Conservation (phyloP, 1,284 basidiomycete species). For the Irpex sp. region DNA sequence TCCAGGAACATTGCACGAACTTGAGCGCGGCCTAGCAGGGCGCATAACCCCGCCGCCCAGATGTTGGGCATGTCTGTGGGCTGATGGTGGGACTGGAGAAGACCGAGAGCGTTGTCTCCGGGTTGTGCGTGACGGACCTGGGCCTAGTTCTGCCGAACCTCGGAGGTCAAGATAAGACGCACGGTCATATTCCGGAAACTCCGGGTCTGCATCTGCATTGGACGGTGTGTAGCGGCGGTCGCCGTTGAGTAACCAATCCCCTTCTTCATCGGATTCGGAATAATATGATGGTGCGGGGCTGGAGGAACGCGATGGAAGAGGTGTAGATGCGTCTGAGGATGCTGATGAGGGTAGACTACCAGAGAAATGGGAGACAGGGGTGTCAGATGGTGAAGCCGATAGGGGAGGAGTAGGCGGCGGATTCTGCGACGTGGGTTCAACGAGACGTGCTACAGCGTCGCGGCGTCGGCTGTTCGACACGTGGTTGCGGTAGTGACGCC, state of each 20-base stretch:
- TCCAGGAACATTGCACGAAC: not conserved
- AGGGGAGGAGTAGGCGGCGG: not conserved
- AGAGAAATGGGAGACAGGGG: not conserved
- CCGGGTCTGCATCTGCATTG: not conserved
- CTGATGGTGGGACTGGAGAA: not conserved
- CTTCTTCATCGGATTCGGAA: not conserved
- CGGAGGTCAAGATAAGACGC: not conserved
- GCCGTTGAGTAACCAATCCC: not conserved
- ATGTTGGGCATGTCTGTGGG: not conserved
- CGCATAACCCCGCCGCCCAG: not conserved
- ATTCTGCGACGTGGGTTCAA: not conserved
- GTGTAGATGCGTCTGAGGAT: not conserved
- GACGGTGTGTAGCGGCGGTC: not conserved
- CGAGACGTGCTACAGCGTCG: not conserved
- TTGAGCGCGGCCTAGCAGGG: not conserved
- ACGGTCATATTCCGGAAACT: not conserved
- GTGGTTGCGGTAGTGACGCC: slow-evolving; percentile 37
- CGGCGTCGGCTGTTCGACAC: slow-evolving; percentile 8
- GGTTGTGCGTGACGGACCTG: not conserved
- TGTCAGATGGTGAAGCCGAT: not conserved
- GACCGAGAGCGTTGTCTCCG: not conserved
- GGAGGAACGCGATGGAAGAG: not conserved
- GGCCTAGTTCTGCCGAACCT: not conserved
- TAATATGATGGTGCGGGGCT: not conserved
- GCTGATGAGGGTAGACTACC: not conserved